A percentile compares a stretch with the other conserved stretches of the same genome.
phyloP scores from a whole-genome alignment of 306 rosid genomes.

The Urtica urens region DNA sequence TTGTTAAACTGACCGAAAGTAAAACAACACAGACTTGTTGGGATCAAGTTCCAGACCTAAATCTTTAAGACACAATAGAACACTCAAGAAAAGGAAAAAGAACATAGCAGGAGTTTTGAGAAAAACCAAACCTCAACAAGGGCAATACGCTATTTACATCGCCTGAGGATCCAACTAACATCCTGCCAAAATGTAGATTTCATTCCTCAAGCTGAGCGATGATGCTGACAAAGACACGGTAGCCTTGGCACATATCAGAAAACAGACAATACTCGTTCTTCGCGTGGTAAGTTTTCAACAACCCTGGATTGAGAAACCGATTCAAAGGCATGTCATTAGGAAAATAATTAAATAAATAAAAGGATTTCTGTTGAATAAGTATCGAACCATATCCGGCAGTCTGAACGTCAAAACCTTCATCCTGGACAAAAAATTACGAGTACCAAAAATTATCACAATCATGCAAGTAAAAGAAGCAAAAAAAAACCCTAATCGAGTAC shows the following conservation, averaged over 20 bases:
- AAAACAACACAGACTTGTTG: too few species aligned
- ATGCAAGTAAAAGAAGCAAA: not conserved
- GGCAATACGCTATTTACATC: not conserved
- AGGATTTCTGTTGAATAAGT: too few species aligned
- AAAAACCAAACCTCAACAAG: too few species aligned
- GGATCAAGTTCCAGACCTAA: too few species aligned
- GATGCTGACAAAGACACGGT: constrained; percentile 50
- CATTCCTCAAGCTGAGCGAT: constrained; percentile 62
- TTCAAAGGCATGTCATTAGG: not conserved
- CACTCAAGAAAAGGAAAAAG: too few species aligned
- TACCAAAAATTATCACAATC: constrained; percentile 1
- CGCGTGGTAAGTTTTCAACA: constrained; percentile 85
- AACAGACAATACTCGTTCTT: constrained; percentile 85
- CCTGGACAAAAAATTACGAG: constrained; percentile 30
- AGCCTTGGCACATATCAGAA: constrained; percentile 77
- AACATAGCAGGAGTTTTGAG: too few species aligned
- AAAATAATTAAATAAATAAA: too few species aligned
- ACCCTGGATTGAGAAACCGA: constrained; percentile 35
- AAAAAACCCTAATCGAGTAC: not conserved
- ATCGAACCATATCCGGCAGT: constrained; percentile 74
- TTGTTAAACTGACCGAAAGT: too few species aligned
- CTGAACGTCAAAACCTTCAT: constrained; percentile 90
- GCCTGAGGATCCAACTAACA: constrained; percentile 2
- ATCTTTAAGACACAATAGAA: too few species aligned
- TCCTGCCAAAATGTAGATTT: constrained; percentile 6